phyloP scores from a whole-genome alignment of 345 rosid genomes.

The Nasturtium officinale region DNA sequence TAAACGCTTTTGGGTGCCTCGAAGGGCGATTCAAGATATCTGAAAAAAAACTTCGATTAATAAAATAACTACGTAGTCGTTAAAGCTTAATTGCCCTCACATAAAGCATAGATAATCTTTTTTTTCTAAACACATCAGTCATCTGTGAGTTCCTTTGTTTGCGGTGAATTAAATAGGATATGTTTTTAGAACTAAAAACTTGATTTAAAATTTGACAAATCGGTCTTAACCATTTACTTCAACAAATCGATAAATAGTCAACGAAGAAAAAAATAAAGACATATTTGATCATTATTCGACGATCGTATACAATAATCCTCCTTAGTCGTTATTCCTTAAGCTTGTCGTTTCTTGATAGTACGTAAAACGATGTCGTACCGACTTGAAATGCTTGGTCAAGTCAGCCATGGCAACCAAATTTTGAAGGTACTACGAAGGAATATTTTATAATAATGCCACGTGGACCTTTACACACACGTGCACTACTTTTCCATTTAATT shows the following conservation, averaged over 20 bases:
- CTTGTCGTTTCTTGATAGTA: conserved; percentile 19
- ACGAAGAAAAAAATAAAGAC: background rate
- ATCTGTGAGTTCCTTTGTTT: conserved; percentile 17
- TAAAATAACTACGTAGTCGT: conserved; percentile 4
- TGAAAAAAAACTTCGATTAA: background rate
- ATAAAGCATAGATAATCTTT: background rate
- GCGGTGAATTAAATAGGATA: conserved; percentile 7
- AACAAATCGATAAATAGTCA: conserved; percentile 15
- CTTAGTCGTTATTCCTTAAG: conserved; percentile 8
- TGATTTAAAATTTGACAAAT: background rate
- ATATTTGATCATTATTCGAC: background rate
- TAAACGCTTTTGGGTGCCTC: conserved; percentile 33
- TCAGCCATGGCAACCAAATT: conserved; percentile 17
- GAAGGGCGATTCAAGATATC: conserved; percentile 12
- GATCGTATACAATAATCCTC: conserved; percentile 6
- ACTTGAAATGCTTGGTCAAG: conserved; percentile 27
- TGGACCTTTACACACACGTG: conserved; percentile 11
- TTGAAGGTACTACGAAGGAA: conserved; percentile 1
- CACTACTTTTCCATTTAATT: background rate
- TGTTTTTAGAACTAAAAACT: background rate
- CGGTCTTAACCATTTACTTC: conserved; percentile 3
- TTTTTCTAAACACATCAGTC: conserved; percentile 1
- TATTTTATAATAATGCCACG: conserved; percentile 20
- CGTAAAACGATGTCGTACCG: conserved; percentile 36
- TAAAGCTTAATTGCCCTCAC: conserved; percentile 26